Conservation (phyloP, 495 filamentous ascomycete genomes). For the Penicillium subrubescens region DNA sequence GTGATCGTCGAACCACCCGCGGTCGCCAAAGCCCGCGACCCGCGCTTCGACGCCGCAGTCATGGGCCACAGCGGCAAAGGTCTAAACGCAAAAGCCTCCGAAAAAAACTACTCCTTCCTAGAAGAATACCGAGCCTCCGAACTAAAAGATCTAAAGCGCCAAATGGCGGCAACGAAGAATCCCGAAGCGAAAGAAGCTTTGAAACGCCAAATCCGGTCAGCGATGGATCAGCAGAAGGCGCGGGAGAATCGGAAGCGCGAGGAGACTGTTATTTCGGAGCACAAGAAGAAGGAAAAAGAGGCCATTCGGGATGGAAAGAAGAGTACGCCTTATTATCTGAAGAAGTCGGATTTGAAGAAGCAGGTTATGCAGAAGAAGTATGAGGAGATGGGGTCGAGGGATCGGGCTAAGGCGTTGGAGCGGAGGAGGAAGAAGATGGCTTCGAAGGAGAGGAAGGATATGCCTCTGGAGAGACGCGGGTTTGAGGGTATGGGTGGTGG, state of each 20-base stretch:
- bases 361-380: constrained; percentile 76
- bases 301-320: constrained; percentile 83
- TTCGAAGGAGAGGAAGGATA: constrained; percentile 75
- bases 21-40: constrained; percentile 63
- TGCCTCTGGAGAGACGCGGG: constrained; percentile 68
- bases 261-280: constrained; percentile 64
- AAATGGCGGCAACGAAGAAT: constrained; percentile 68
- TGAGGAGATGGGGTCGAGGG: constrained; percentile 73
- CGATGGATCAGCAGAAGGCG: constrained; percentile 69
- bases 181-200: constrained; percentile 60
- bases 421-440: constrained; percentile 81
- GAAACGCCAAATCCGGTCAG: constrained; percentile 64
- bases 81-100: constrained; percentile 49
- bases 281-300: constrained; percentile 81
- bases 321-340: constrained; percentile 89
- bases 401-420: constrained; percentile 80
- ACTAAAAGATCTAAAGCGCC: constrained; percentile 67
- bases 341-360: constrained; percentile 89
- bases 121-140: constrained; percentile 81
- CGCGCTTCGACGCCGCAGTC: constrained; percentile 76
- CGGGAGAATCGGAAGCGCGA: constrained; percentile 67
- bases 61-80: constrained; percentile 33
- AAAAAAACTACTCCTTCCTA: constrained; percentile 79
- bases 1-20: constrained; percentile 61
- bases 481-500: constrained; percentile 27